Evolutionary conservation across 2,329 filamentous ascomycete genomes (phyloP), one percentile per base, ranked within the genome.

Genomic region (Emmonsiellopsis sp.): DNA sequence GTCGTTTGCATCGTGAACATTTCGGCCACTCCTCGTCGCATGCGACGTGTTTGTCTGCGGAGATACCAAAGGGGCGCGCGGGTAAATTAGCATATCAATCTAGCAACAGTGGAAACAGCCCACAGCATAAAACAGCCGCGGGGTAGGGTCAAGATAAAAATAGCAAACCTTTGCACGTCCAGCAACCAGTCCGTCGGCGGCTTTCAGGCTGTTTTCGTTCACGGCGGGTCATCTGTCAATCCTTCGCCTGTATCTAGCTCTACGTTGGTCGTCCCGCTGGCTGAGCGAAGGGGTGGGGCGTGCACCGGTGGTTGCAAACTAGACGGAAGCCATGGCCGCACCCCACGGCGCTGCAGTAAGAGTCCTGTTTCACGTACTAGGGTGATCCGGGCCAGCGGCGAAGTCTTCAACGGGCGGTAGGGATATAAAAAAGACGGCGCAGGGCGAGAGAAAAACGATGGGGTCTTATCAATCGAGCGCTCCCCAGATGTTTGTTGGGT

Each of bases 11-110:
- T 34, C 64, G 63, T 13, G 49, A 52, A 52, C 65, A 68, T 33
- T 52, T 49, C 8, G 65, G 64, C 43, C 54, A 53, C 49, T 68
- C 63, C 49, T 68, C 65, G 11, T 64, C 64, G 49, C 65, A 67
- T 42, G 60, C 62, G 34, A 66, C 62, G 55, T 67, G 64, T 47
- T 62, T 63, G 39, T 60, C 60, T 62, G 17, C 39, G 13, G 31
- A 11, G 9, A 39, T 49, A 27, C 45, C 21, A 42, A 17, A 33
- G 37, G 17, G 37, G 17, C 27, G 7, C 37, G 13, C 17, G 14
- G 14, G n/a, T 11, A 42, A 21, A 34, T 53, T 21, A 54, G 43
- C 31, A 42, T 17, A 36, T 14, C 32, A 21, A 36, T n/a, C 14
- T 7, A 40, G 34, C 32, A 33, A 42, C 40, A 13, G 21, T 27